Percentiles rank a stretch among this genome's conserved stretches.
Evolutionary conservation across 768 basidiomycete species (phyloP).

Genomic region (Leccinum barrowsii): DNA sequence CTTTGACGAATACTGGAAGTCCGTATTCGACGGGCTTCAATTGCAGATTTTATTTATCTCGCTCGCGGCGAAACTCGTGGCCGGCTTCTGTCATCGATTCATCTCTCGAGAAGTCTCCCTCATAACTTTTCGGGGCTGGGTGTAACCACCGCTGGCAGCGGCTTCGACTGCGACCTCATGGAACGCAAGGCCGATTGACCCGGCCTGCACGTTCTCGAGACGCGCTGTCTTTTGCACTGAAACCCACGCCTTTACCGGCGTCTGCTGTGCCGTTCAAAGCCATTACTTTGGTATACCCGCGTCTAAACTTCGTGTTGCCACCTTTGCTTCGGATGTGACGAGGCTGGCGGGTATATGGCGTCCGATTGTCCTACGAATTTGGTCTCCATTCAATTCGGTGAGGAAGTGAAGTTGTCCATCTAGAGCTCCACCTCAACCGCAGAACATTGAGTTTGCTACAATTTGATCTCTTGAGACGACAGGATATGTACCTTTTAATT

Average conservation of each 20-base stretch:
- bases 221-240: background rate
- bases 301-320: background rate
- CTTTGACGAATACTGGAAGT: background rate
- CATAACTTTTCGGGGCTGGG: background rate
- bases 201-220: no score
- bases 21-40: background rate
- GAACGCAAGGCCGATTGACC: background rate
- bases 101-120: background rate
- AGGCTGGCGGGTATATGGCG: background rate
- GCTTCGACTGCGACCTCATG: background rate
- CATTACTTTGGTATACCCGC: background rate
- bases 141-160: background rate
- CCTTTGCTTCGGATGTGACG: background rate
- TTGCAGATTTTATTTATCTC: background rate
- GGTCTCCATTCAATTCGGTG: background rate
- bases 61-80: background rate
- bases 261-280: background rate
- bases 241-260: background rate
- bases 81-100: background rate
- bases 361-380: background rate
- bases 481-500: no score
- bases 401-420: background rate
- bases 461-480: background rate
- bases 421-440: background rate
- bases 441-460: background rate